Evolutionary conservation across 2,329 filamentous ascomycete genomes (phyloP), one percentile per base, ranked within the genome.

Genomic region (Pestalotiopsis fici): DNA sequence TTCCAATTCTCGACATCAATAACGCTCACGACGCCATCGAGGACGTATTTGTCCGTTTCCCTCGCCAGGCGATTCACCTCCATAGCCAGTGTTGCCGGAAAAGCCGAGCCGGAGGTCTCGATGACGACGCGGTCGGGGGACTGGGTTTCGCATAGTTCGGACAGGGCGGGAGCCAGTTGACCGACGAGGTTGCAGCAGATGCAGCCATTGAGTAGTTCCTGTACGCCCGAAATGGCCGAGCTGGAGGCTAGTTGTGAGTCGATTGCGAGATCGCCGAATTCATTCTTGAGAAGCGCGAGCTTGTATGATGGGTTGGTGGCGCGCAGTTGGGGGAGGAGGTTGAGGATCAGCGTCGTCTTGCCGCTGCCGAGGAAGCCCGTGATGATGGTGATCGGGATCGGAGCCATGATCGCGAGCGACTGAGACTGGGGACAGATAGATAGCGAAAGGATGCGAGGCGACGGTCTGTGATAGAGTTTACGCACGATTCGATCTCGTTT

Each of bases 131-230:
- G 88, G 77, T 98, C 93, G 0, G 94, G 95, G 0, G 72, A 70
- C 39, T 85, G 78, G 15, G 78, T 78, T 27, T 82, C 79, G 63
- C 88, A 87, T 54, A 99, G 89, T 75, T 96, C 90, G 56, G 87
- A 82, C 21, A 99, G 89, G 1, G 95, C 95, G 60, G 92, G 90
- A 68, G 89, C 88, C 7, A 99, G 89, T 79, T 97, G 93, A 18
- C 96, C 96, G 69, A 99, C 95, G 28, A 98, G 91, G 78, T 98
- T 98, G 84, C 96, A 99, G 87, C 96, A 99, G 80, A 99, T 98
- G 82, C 96, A 98, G 72, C 95, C 96, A 78, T 97, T 97, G 65
- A 99, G 90, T 1, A 99, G 87, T 80, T 99, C 96, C 74, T 93
- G 92, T 4, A 97, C 95, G 66, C 94, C 95, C 0, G 93, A 91